Base-by-base conservation (phyloP, 2,329 filamentous ascomycete genomes). In the Aspergillus novoparasiticus region DNA sequence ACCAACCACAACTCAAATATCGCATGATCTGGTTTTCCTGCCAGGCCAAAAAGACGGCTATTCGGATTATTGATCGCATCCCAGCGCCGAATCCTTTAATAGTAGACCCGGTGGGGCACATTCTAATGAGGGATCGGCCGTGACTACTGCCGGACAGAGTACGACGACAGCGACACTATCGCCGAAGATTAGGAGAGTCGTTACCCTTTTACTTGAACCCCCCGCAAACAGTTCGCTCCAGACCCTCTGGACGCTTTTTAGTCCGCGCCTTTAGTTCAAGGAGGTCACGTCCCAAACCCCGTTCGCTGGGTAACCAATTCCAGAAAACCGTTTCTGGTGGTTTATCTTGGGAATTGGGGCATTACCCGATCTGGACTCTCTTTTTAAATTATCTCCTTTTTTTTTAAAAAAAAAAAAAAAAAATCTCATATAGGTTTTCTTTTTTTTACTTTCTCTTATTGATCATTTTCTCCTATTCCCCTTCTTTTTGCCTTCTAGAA, bases 291-390 rank as follows among this genome's bases (percentile, higher is more conserved):
- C 12, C 16, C 51, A n/a, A 55, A 36, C n/a, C 62, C 62, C 64
- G 70, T 72, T 75, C 70, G 73, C 73, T 66, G 69, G 74, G 70
- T 74, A 75, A 76, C 70, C 73, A 72, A 68, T 32, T 28, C 46
- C 39, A 50, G 57, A 36, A 48, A 39, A 30, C 43, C 56, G 56
- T 58, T 58, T 39, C 34, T 60, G 58, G 26, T 60, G 48, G 26
- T 41, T 36, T 60, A 43, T 60, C 58, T 30, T 36, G 36, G 58
- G 36, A 60, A 55, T 48, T 61, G 55, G 61, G 10, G 12, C 30
- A 23, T 55, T 39, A 36, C 51, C 51, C 51, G 55, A 50, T 62
- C 58, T 65, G 51, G 55, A 57, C 62, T 59, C 5, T 34, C 58
- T 62, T 59, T 61, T 59, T 59, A 41, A 57, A 64, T 69, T 58